Percentiles rank a stretch among this genome's conserved stretches.
Evolutionary conservation across 225 moss, liverwort and hornwort genomes (phyloP).

Genomic region (Physcomitrellopsis africana): DNA sequence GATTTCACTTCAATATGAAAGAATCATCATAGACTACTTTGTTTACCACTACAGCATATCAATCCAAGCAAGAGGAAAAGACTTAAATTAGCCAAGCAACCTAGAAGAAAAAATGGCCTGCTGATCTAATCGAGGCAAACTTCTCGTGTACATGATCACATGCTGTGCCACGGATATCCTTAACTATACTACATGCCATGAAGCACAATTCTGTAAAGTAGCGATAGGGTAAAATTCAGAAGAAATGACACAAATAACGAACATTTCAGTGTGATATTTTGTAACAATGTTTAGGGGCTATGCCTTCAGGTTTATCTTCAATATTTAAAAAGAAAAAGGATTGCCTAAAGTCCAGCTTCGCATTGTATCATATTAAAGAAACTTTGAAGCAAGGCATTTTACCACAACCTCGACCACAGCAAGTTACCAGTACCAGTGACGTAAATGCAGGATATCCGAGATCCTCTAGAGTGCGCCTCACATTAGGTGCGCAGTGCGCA

Average conservation of each 20-base stretch:
- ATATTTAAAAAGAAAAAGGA: neutral
- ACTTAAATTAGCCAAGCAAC: neutral
- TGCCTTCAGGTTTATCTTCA: neutral
- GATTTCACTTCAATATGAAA: slow-evolving; percentile 5
- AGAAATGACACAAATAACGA: neutral
- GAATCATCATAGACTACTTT: slow-evolving; percentile 5
- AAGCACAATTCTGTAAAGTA: neutral
- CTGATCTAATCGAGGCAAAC: slow-evolving; percentile 7
- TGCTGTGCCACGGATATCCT: neutral
- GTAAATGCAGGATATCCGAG: slow-evolving; percentile 1
- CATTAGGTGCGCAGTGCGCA: neutral
- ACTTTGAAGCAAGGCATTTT: too few relatives aligned
- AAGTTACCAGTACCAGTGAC: neutral
- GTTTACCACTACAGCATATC: slow-evolving; percentile 13
- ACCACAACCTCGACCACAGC: neutral
- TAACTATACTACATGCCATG: neutral
- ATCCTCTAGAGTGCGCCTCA: neutral
- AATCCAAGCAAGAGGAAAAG: neutral
- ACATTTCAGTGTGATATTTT: neutral
- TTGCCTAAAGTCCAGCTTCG: neutral
- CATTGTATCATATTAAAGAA: neutral
- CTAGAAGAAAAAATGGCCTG: slow-evolving; percentile 14
- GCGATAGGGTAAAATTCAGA: neutral
- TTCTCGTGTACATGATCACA: slow-evolving; percentile 11
- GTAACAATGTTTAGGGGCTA: neutral